Percentiles rank a stretch among this genome's conserved stretches.
These are phyloP conservation scores for Atalantia buxifolia DNA, from an alignment of 345 rosid species.

Conservation along the genomic window DNA sequence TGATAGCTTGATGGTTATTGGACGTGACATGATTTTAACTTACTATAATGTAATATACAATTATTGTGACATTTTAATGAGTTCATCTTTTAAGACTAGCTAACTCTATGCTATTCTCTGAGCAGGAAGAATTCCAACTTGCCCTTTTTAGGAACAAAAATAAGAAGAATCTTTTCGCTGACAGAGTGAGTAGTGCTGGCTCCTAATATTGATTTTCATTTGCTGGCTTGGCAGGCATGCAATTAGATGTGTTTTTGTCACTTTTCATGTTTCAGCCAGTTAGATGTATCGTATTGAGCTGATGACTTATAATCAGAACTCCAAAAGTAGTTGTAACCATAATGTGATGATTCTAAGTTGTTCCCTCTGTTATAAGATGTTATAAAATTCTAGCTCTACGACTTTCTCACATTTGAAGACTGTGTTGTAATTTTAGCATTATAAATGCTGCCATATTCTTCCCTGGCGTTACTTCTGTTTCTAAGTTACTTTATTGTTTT, in stretches of 20 bases:
- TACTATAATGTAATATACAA: not conserved
- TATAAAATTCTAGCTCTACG: not conserved
- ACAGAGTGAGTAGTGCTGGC: conserved; percentile 51
- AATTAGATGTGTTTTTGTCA: not conserved
- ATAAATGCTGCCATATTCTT: not conserved
- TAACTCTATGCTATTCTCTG: conserved; percentile 3
- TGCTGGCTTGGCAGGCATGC: not conserved
- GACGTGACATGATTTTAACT: not conserved
- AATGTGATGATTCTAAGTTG: not conserved
- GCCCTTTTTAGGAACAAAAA: conserved; percentile 84
- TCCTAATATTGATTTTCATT: not conserved
- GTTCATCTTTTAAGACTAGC: not conserved
- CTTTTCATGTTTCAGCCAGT: not conserved
- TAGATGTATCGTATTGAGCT: not conserved
- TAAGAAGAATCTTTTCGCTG: conserved; percentile 74
- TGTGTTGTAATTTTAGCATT: not conserved
- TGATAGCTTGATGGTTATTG: not conserved
- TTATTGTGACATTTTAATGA: not conserved
- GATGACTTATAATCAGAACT: not conserved
- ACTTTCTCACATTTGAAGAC: not conserved
- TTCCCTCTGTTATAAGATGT: not conserved
- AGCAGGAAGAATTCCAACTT: conserved; percentile 87
- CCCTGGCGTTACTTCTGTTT: not conserved
- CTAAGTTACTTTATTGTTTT: not conserved
- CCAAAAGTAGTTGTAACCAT: not conserved